Evolutionary conservation across 23 red algal genomes (phyloP).

Genomic region (Porphyridium purpureum): DNA sequence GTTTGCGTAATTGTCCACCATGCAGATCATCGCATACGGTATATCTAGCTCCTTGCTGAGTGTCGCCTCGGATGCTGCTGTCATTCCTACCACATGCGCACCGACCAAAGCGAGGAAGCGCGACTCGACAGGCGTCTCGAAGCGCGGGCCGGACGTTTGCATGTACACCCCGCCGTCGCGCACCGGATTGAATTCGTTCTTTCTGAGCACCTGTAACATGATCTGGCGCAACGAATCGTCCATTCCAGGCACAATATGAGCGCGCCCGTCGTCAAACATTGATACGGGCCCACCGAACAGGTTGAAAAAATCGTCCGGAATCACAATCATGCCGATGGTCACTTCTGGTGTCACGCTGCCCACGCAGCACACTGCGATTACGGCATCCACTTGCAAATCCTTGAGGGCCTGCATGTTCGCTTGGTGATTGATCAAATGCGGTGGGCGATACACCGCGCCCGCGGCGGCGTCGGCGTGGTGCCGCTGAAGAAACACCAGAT

Average conservation of each 20-base stretch:
- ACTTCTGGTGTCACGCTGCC: constrained; percentile 47
- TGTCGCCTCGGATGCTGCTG: constrained; percentile 71
- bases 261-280: constrained; percentile 63
- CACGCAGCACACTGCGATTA: constrained; percentile 75
- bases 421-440: constrained; percentile 61
- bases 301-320: constrained; percentile 77
- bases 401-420: constrained; percentile 53
- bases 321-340: constrained; percentile 38
- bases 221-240: constrained; percentile 17
- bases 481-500: constrained; percentile 70
- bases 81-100: constrained; percentile 83
- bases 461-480: constrained; percentile 65
- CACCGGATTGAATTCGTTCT: not conserved
- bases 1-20: constrained; percentile 97
- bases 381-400: constrained; percentile 11
- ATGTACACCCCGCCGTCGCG: constrained; percentile 31
- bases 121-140: constrained; percentile 92
- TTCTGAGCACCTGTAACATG: constrained; percentile 11
- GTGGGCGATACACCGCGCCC: constrained; percentile 42
- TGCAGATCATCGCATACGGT: constrained; percentile 64
- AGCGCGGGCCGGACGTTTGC: constrained; percentile 84
- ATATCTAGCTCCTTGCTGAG: constrained; percentile 44
- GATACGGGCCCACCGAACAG: constrained; percentile 29
- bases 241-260: constrained; percentile 67
- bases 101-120: constrained; percentile 23